These are phyloP conservation scores for Lanmaoa rubissima DNA, from an alignment of 768 basidiomycete species.

Conservation along the genomic window DNA sequence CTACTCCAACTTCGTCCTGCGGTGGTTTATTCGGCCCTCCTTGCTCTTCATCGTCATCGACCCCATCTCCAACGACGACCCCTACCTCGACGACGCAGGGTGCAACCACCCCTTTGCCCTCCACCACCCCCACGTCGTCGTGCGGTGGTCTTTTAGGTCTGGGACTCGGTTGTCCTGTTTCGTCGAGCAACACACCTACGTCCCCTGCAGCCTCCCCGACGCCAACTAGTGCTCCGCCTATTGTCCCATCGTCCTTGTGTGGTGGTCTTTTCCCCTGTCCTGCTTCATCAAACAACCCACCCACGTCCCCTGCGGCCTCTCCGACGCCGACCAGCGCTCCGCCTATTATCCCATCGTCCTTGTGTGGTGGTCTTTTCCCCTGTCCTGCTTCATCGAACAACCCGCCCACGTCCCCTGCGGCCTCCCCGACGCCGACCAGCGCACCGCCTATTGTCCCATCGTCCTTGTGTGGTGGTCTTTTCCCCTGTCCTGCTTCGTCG, in stretches of 20 bases:
- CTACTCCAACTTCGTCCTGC: slow-evolving; percentile 14
- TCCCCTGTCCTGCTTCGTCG: neutral
- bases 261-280: slow-evolving; percentile 1
- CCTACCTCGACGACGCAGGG: neutral
- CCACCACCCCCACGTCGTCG: neutral
- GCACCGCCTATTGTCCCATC: neutral
- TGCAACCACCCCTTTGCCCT: neutral
- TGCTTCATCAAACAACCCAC: neutral
- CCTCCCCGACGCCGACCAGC: neutral
- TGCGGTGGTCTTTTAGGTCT: slow-evolving; percentile 11
- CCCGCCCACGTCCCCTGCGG: neutral
- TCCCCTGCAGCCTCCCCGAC: neutral
- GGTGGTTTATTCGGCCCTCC: slow-evolving; percentile 19
- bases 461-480: slow-evolving; percentile 8
- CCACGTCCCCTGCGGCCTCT: neutral
- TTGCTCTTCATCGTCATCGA: slow-evolving; percentile 6
- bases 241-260: neutral
- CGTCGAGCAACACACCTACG: neutral
- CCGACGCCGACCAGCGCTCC: neutral
- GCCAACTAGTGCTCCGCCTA: neutral
- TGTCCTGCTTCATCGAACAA: neutral
- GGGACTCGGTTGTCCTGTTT: neutral
- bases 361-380: slow-evolving; percentile 5
- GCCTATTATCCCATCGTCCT: neutral
- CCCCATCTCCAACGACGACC: neutral